Evolutionary conservation across 176 grass and related monocot species (phyloP).

Genomic region (Avena eriantha): DNA sequence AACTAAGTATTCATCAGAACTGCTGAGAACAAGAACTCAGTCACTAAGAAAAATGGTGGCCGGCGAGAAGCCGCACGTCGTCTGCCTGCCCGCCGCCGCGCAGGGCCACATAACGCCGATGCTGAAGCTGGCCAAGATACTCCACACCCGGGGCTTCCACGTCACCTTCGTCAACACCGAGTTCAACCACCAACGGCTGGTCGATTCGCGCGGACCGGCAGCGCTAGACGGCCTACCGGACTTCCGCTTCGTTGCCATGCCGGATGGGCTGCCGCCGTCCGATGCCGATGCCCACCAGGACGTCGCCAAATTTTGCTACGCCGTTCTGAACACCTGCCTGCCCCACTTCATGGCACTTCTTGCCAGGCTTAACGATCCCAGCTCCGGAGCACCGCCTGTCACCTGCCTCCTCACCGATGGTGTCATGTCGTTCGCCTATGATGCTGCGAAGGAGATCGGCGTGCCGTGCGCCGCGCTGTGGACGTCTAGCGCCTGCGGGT

Average conservation of each 20-base stretch:
- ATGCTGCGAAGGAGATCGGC: conserved; percentile 38
- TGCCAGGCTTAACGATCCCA: conserved; percentile 32
- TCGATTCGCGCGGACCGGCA: conserved; percentile 33
- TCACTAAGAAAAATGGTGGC: no score
- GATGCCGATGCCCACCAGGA: conserved; percentile 61
- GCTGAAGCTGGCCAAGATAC: conserved; percentile 66
- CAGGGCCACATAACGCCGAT: conserved; percentile 66
- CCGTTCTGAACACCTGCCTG: conserved; percentile 46
- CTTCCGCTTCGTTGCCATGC: conserved; percentile 59
- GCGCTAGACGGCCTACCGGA: conserved; percentile 46
- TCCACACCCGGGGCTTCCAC: conserved; percentile 67
- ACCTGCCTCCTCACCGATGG: conserved; percentile 56
- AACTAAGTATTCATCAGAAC: no score
- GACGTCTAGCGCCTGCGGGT: conserved; percentile 61
- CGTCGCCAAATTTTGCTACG: conserved; percentile 53
- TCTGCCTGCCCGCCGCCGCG: conserved; percentile 51
- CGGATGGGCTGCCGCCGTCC: conserved; percentile 58
- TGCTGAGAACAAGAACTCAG: no score
- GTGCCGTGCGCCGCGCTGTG: conserved; percentile 59
- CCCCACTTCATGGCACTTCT: conserved; percentile 57
- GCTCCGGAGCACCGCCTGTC: conserved; percentile 24
- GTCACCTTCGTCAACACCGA: conserved; percentile 68
- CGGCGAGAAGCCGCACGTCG: conserved; percentile 11
- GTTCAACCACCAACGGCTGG: conserved; percentile 55
- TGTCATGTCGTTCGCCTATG: conserved; percentile 62